Evolutionary conservation across 176 grass and related monocot species (phyloP), one percentile per base, ranked within the genome.

Genomic region (Eremochloa ophiuroides): DNA sequence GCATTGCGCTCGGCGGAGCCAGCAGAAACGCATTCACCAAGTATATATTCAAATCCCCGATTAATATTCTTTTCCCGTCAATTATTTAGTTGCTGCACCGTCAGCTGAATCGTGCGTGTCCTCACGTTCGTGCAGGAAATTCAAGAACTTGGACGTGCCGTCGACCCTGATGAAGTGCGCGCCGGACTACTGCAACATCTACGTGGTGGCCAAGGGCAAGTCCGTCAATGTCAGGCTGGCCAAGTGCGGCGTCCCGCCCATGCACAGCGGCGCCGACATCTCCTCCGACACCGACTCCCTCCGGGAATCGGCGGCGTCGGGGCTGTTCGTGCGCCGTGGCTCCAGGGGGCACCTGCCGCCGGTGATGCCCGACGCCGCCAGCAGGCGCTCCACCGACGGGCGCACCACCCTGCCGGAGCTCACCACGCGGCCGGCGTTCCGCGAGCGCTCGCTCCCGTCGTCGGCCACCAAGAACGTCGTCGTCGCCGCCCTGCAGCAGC

Each of bases 121-220:
- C 43, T 46, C 4, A 16, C 43, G 4, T 15, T 22, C 17, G 64
- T 11, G 23, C 90, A 91, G 93, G 92, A 98, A 95, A 68, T 95
- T 93, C 78, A 88, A 88, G 85, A 92, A 92, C 78, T 46, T 88
- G 50, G 95, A 95, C 81, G 90, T 98, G 84, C 86, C 93, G 34
- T 89, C 92, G 15, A 87, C 37, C 42, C 34, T 98, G 66, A 87
- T 86, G 61, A 94, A 95, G 75, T 66, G 62, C 12, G 82, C 86
- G 22, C 88, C 88, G 13, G 96, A 98, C 73, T 98, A 90, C 80
- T 98, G 96, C 76, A 86, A 90, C 62, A 90, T 98, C 74, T 95
- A 91, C 82, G 86, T 93, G 2, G 69, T 98, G 20, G 85, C 85
- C 20, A 95, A 91, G 82, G 88, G 86, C 69, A 93, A 86, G 83